Evolutionary conservation across 306 rosid species (phyloP).

Genomic region (Dalbergia cochinchinensis): DNA sequence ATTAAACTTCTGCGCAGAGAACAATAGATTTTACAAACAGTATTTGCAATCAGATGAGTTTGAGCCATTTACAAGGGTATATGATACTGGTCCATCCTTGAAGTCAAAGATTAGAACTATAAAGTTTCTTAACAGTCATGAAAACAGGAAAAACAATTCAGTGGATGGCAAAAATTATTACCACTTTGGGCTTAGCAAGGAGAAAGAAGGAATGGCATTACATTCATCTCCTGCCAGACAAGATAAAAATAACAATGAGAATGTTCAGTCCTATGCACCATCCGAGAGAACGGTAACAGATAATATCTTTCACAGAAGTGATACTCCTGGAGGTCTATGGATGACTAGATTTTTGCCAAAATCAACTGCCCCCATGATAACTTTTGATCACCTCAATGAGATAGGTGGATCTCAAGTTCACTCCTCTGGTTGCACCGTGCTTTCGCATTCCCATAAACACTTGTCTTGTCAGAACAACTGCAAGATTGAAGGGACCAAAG

Average conservation of each 20-base stretch:
- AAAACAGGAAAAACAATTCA: constrained; percentile 48
- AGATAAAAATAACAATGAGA: constrained; percentile 45
- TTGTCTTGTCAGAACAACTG: constrained; percentile 34
- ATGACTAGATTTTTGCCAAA: constrained; percentile 68
- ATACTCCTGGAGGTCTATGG: constrained; percentile 62
- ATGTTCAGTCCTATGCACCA: constrained; percentile 43
- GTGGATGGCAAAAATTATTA: constrained; percentile 43
- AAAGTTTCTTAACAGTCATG: constrained; percentile 50
- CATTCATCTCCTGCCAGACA: constrained; percentile 51
- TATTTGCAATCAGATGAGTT: constrained; percentile 42
- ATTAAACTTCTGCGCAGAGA: constrained; percentile 49
- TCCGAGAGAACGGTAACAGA: constrained; percentile 45
- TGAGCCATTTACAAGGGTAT: constrained; percentile 47
- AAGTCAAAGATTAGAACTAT: constrained; percentile 51
- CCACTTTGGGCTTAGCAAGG: constrained; percentile 44
- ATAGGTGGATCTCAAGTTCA: constrained; percentile 49
- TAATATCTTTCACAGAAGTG: constrained; percentile 39
- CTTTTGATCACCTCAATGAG: constrained; percentile 42
- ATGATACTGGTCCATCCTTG: constrained; percentile 42
- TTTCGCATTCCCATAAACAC: constrained; percentile 41
- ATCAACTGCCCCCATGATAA: constrained; percentile 46
- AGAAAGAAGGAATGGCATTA: constrained; percentile 51
- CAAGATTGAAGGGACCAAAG: constrained; percentile 45
- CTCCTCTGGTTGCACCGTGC: constrained; percentile 47
- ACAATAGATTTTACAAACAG: constrained; percentile 40